Conservation (phyloP, 1,284 basidiomycete species). For the Meripilus lineatus region DNA sequence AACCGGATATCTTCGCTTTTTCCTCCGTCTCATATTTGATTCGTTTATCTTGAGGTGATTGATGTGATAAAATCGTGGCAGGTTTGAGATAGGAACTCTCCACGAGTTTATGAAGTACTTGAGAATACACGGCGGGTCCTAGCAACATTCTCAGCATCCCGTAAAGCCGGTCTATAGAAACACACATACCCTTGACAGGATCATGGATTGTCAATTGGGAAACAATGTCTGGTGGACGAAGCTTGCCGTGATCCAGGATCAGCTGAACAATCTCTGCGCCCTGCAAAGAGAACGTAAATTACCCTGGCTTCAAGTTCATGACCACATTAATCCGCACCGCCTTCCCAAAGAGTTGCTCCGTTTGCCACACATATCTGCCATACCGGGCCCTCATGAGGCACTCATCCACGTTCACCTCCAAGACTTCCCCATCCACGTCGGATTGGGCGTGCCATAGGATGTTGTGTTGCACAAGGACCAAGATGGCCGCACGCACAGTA, state of each 20-base stretch:
- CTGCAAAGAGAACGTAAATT: conserved; percentile 33
- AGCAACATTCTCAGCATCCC: background rate
- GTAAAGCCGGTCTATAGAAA: background rate
- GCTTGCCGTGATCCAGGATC: conserved; percentile 83
- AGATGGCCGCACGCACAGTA: conserved; percentile 67
- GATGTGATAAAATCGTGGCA: conserved; percentile 64
- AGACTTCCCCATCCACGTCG: conserved; percentile 70
- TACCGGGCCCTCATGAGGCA: conserved; percentile 77
- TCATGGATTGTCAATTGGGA: conserved; percentile 47
- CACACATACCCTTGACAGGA: conserved; percentile 46
- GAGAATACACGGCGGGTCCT: conserved; percentile 51
- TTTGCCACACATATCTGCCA: conserved; percentile 73
- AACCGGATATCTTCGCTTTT: conserved; percentile 61
- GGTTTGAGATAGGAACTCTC: conserved; percentile 64
- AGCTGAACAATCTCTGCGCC: conserved; percentile 71
- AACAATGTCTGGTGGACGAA: conserved; percentile 72
- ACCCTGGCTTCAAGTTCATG: conserved; percentile 7
- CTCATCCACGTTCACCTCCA: conserved; percentile 77
- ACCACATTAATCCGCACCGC: conserved; percentile 43
- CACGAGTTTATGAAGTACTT: conserved; percentile 63
- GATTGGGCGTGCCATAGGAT: conserved; percentile 79
- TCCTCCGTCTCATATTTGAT: conserved; percentile 75
- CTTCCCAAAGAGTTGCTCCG: conserved; percentile 65
- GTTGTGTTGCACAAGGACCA: conserved; percentile 91
- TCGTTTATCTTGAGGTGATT: conserved; percentile 70